A percentile compares a stretch with the other conserved stretches of the same genome.
Evolutionary conservation across 2,329 filamentous ascomycete genomes (phyloP).

Genomic region (Rugonectria rugulosa): DNA sequence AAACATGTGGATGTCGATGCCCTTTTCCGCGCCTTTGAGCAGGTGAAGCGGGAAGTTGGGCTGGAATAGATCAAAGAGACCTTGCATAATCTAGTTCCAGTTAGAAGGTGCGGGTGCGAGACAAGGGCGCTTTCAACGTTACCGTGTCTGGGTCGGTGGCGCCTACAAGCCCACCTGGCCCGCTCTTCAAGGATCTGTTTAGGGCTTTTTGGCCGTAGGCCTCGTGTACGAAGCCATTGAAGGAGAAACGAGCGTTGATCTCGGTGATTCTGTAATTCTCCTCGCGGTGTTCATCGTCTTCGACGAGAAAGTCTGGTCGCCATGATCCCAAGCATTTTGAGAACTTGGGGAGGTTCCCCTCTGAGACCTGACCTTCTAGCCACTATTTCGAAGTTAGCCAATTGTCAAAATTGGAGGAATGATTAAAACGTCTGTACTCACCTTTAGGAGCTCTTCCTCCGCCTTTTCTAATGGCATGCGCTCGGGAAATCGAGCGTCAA

Average conservation of each 20-base stretch:
- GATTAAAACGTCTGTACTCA: conserved; percentile 2
- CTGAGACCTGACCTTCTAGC: conserved; percentile 38
- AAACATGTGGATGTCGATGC: conserved; percentile 51
- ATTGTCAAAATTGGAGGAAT: neutral
- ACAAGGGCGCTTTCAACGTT: neutral
- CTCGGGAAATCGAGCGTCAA: conserved; percentile 38
- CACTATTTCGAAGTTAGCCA: conserved; percentile 33
- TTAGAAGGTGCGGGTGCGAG: conserved; percentile 14
- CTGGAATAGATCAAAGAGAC: conserved; percentile 43
- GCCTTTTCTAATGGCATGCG: conserved; percentile 45
- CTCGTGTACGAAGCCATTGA: conserved; percentile 47
- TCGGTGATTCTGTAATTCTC: conserved; percentile 47
- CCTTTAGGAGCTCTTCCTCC: conserved; percentile 42
- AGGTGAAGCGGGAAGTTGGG: conserved; percentile 43
- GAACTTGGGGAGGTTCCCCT: conserved; percentile 35
- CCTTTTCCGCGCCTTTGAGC: conserved; percentile 47
- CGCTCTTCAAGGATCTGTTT: conserved; percentile 13
- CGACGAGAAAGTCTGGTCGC: conserved; percentile 51
- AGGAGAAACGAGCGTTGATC: conserved; percentile 51
- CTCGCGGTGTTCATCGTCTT: conserved; percentile 26
- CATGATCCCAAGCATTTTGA: conserved; percentile 42
- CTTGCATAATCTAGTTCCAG: conserved; percentile 41
- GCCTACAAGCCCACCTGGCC: conserved; percentile 24
- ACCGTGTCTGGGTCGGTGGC: conserved; percentile 39
- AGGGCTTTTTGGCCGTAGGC: conserved; percentile 42